Evolutionary conservation across 148 eudicot genomes (phyloP), one percentile per base, ranked within the genome.

Genomic region (Hydrangea macrophylla): DNA sequence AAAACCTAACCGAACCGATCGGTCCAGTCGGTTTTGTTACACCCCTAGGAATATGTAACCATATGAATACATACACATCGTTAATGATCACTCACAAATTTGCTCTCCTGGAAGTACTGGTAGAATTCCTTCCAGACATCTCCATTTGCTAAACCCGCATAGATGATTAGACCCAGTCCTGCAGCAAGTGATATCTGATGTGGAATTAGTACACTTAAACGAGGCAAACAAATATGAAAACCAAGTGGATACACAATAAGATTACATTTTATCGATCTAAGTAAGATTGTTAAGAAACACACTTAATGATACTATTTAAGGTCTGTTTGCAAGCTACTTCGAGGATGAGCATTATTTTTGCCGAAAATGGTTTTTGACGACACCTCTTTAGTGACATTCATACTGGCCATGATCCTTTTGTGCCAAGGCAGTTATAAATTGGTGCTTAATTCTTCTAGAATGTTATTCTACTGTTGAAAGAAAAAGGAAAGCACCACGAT

Each of bases 61-160:
- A 6, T 11, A 30, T 36, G 61, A 42, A 9, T 2, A 64, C 10
- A 37, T 20, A 20, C 62, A 55, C 37, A 37, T 18, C 7, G 44
- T 5, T 26, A 26, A 54, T 25, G 30, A 70, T 35, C n/a, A 75
- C 90, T 85, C 73, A 94, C 99, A 64, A 90, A 84, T 80, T 84
- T 94, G 89, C 99, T 90, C 78, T 84, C 89, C 73, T 78, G 71
- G 73, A 91, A 87, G 80, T 94, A 94, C 83, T 86, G 99, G 58
- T 58, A 69, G 69, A 85, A 87, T 70, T 94, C 96, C 59, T 65
- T 85, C 96, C 97, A 91, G 50, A 56, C 77, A 36, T 86, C 92
- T 54, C 73, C 89, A 33, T 25, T 71, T 30, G 92, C 84, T 79
- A 87, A 87, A 66, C 88, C 83, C 8, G 98, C 95, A 70, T 93